Evolutionary conservation across 495 filamentous ascomycete species (phyloP).

Genomic region (Xylaria cubensis): DNA sequence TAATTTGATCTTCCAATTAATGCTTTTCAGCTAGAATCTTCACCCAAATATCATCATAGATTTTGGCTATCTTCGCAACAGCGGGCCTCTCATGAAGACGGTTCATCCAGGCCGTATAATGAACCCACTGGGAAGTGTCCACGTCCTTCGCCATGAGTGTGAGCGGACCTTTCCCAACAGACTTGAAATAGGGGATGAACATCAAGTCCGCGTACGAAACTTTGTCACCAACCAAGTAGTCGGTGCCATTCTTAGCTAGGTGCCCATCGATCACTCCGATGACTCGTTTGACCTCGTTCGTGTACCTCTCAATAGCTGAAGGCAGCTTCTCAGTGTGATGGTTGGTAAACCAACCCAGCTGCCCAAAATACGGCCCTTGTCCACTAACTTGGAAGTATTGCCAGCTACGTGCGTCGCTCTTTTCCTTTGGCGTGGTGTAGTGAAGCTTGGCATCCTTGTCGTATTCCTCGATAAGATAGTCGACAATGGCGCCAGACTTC

Average conservation of each 20-base stretch:
- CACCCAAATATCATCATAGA: conserved; percentile 9
- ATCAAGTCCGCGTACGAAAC: conserved; percentile 42
- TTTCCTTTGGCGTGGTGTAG: conserved; percentile 52
- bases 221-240: conserved; percentile 52
- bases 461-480: conserved; percentile 78
- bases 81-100: conserved; percentile 9
- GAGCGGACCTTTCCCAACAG: not conserved
- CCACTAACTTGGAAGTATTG: conserved; percentile 64
- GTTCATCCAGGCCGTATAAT: conserved; percentile 21
- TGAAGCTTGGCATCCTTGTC: conserved; percentile 68
- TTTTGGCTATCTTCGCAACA: conserved; percentile 12
- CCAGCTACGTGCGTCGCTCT: conserved; percentile 65
- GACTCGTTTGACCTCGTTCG: conserved; percentile 54
- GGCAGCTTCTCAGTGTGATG: conserved; percentile 56
- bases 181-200: conserved; percentile 35
- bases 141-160: conserved; percentile 16
- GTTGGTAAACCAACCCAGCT: conserved; percentile 45
- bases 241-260: conserved; percentile 33
- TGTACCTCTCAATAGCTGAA: conserved; percentile 57
- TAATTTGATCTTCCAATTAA: not conserved
- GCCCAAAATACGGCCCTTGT: conserved; percentile 67
- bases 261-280: conserved; percentile 52
- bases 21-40: not conserved
- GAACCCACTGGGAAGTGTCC: conserved; percentile 12
- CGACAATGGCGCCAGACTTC: conserved; percentile 75